These are phyloP conservation scores for Drechslera avenae DNA, from an alignment of 2,329 filamentous ascomycete species.

Conservation along the genomic window DNA sequence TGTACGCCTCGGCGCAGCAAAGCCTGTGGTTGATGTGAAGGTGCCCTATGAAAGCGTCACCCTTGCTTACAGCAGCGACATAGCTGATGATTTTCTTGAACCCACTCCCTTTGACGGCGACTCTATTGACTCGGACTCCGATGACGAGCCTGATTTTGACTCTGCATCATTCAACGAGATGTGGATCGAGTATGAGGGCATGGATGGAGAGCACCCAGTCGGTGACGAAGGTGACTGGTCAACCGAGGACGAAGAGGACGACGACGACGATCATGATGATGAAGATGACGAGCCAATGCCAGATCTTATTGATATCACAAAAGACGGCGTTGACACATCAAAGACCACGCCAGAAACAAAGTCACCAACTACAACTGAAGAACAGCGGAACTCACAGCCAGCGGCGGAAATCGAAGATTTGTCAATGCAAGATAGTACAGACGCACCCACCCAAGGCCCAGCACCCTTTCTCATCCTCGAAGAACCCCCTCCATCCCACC, in stretches of 20 bases:
- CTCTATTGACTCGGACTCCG: constrained; percentile 38
- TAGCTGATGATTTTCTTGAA: constrained; percentile 41
- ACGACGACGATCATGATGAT: constrained; percentile 38
- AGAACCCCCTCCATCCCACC: constrained; percentile 42
- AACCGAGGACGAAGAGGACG: constrained; percentile 45
- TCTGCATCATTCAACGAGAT: constrained; percentile 44
- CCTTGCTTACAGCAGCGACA: constrained; percentile 54
- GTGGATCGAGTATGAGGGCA: constrained; percentile 48
- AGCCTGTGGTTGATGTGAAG: constrained; percentile 56
- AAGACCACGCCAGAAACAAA: constrained; percentile 44
- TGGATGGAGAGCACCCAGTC: constrained; percentile 39
- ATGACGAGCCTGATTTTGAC: constrained; percentile 40
- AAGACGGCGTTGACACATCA: constrained; percentile 36
- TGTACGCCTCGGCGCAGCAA: constrained; percentile 59
- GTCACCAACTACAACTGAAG: constrained; percentile 26
- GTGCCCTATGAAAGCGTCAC: constrained; percentile 56
- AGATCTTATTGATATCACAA: constrained; percentile 26
- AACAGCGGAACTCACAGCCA: constrained; percentile 19
- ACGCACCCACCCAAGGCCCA: constrained; percentile 11
- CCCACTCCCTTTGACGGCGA: constrained; percentile 33
- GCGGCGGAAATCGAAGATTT: constrained; percentile 2
- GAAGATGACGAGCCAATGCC: constrained; percentile 43
- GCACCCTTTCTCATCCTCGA: constrained; percentile 46
- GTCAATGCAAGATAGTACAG: constrained; percentile 15
- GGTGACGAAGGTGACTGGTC: constrained; percentile 46